Evolutionary conservation across 352 stramenopile species (phyloP), one percentile per base, ranked within the genome.

Genomic region (Globisporangium viniferum): DNA sequence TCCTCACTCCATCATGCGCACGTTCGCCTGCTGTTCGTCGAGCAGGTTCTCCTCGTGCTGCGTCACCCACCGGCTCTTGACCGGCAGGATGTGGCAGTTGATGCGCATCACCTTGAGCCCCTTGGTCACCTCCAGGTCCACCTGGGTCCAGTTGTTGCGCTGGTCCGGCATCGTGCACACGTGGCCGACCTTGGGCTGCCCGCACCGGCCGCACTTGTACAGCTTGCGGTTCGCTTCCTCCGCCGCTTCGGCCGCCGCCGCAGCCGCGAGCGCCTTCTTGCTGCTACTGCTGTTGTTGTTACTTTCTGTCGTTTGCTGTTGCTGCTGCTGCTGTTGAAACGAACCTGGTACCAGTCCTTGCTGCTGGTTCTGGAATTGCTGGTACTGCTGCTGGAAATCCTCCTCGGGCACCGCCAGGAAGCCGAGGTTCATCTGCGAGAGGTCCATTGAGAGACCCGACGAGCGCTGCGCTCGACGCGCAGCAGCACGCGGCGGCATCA

Each of bases 201-300:
- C 88, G 54, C 88, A 95, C 44, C 88, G 86, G 5, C 88, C 88
- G 62, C 88, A 95, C 73, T 95, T 95, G 84, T 95, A 95, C 74
- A 88, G 71, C 70, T 93, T 93, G 44, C 84, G 82, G 68, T 86
- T 89, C 57, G 70, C 65, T 18, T 89, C 81, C 39, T 83, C 75
- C 20, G 31, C 64, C 0, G 48, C 44, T 9, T 60, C 63, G n/a
- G 48, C 65, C 2, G 53, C 39, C 22, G 36, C 36, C 1, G 53
- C 36, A 15, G 36, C 36, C 0, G 55, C 24, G 15, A 22, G n/a
- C 5, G 49, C 53, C 57, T 82, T 80, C 67, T 82, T 85, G 48
- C 61, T 73, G 56, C 41, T 61, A 20, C 64, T 82, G 44, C 63
- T 72, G 51, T 44, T 63, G 27, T 59, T 84, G 44, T 46, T 68